These are phyloP conservation scores for Ceratobasidium sp. DNA, from an alignment of 1,284 basidiomycete species.

Conservation along the genomic window DNA sequence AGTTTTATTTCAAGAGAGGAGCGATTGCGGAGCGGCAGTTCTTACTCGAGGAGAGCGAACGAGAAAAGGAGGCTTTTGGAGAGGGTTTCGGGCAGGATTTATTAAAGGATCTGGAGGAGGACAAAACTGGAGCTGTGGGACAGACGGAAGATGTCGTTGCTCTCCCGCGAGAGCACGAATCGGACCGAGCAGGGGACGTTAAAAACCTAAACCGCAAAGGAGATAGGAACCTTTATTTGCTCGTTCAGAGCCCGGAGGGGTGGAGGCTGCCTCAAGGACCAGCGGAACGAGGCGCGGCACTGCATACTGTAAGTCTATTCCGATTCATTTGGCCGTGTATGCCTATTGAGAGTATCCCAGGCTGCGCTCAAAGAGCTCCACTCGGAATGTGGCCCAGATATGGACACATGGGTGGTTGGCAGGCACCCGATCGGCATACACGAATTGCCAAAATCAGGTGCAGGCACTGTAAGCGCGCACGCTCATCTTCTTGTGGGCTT, in stretches of 20 bases:
- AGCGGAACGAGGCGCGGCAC: conserved; percentile 71
- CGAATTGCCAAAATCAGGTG: conserved; percentile 58
- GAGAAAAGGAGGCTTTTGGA: conserved; percentile 80
- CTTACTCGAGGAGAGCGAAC: conserved; percentile 75
- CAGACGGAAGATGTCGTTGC: conserved; percentile 68
- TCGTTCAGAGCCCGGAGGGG: conserved; percentile 72
- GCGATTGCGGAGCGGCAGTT: conserved; percentile 89
- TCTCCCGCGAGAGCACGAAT: conserved; percentile 70
- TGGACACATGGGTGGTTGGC: conserved; percentile 87
- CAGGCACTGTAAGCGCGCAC: conserved; percentile 21
- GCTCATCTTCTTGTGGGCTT: neutral
- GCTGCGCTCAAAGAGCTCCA: conserved; percentile 77
- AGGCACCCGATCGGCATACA: conserved; percentile 79
- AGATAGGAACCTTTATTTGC: conserved; percentile 87
- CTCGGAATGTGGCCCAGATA: conserved; percentile 75
- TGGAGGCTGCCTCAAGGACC: conserved; percentile 88
- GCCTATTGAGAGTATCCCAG: conserved; percentile 57
- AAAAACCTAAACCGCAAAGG: conserved; percentile 85
- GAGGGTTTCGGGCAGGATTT: conserved; percentile 54
- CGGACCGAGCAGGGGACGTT: conserved; percentile 73
- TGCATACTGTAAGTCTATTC: conserved; percentile 71
- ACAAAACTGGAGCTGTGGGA: conserved; percentile 58
- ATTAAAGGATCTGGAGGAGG: conserved; percentile 61
- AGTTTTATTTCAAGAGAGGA: conserved; percentile 97
- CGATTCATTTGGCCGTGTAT: conserved; percentile 5